Conservation (phyloP, 2,329 filamentous ascomycete species). For the Venturiaceae sp. region DNA sequence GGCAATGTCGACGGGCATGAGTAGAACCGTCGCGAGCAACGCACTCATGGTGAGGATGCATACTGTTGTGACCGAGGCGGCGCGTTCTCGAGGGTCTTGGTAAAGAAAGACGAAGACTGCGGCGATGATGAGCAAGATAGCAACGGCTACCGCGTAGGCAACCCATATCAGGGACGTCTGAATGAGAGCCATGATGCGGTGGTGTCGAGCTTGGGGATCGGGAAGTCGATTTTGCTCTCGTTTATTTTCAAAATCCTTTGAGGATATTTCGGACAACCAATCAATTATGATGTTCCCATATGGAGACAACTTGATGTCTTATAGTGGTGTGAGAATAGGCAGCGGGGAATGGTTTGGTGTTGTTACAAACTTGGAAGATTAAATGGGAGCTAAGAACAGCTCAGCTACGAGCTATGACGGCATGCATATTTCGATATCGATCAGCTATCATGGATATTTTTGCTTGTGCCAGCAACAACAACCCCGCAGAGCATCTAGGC, state of each 20-base stretch:
- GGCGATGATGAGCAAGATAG: slow-evolving; percentile 64
- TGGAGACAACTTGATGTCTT: background rate
- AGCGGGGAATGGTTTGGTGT: background rate
- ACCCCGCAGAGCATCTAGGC: too few relatives aligned
- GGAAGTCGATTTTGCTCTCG: too few relatives aligned
- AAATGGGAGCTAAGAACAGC: background rate
- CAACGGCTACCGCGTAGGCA: slow-evolving; percentile 76
- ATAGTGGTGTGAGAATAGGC: background rate
- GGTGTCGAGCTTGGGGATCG: background rate
- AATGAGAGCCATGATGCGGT: slow-evolving; percentile 52
- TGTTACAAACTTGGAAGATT: background rate
- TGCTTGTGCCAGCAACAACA: too few relatives aligned
- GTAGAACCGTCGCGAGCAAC: slow-evolving; percentile 81
- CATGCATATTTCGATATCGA: too few relatives aligned
- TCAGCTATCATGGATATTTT: too few relatives aligned
- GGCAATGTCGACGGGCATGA: slow-evolving; percentile 91
- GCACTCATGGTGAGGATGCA: slow-evolving; percentile 80
- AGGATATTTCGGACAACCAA: background rate
- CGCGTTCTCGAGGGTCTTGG: slow-evolving; percentile 81
- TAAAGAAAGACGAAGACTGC: slow-evolving; percentile 84
- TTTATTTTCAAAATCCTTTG: background rate
- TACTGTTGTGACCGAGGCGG: slow-evolving; percentile 68
- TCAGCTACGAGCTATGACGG: background rate
- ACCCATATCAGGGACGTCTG: slow-evolving; percentile 93
- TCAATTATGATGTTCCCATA: background rate